Evolutionary conservation across 2,329 filamentous ascomycete genomes (phyloP).

Genomic region (Aureobasidium sp.): DNA sequence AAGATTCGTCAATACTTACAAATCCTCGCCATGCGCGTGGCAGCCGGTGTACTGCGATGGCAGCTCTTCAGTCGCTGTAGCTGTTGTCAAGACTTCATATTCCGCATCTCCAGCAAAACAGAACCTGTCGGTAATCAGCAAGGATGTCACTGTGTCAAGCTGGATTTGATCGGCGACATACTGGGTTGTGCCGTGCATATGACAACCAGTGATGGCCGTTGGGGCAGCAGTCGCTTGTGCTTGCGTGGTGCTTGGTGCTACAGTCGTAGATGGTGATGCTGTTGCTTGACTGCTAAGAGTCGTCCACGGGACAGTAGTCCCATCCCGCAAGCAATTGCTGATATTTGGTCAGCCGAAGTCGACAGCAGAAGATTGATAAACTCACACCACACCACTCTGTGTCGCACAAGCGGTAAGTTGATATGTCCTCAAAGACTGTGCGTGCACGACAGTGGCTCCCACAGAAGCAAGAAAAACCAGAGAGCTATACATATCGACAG

Average conservation of each 20-base stretch:
- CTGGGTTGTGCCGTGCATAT: slow-evolving; percentile 42
- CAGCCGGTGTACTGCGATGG: slow-evolving; percentile 59
- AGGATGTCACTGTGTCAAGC: no score
- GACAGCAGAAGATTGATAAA: neutral
- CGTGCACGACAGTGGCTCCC: neutral
- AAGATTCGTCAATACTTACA: slow-evolving; percentile 37
- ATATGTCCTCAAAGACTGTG: slow-evolving; percentile 1
- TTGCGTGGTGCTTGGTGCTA: neutral
- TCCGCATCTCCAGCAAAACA: slow-evolving; percentile 39
- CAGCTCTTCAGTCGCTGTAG: slow-evolving; percentile 51
- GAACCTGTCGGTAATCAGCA: slow-evolving; percentile 28
- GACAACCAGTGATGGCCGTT: slow-evolving; percentile 32
- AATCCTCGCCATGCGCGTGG: slow-evolving; percentile 53
- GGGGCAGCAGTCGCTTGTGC: neutral
- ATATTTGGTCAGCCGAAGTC: neutral
- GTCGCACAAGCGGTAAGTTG: slow-evolving; percentile 5
- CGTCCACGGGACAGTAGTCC: slow-evolving; percentile 2
- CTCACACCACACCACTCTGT: slow-evolving; percentile 3
- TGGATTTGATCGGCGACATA: no score
- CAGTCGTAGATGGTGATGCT: neutral
- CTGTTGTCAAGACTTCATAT: slow-evolving; percentile 41
- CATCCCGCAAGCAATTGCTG: slow-evolving; percentile 12
- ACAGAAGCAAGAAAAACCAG: neutral
- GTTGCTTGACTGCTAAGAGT: neutral
- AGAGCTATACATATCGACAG: neutral